Evolutionary conservation across 2,329 filamentous ascomycete species (phyloP), one percentile per base, ranked within the genome.

Genomic region (Monosporascus sp.): DNA sequence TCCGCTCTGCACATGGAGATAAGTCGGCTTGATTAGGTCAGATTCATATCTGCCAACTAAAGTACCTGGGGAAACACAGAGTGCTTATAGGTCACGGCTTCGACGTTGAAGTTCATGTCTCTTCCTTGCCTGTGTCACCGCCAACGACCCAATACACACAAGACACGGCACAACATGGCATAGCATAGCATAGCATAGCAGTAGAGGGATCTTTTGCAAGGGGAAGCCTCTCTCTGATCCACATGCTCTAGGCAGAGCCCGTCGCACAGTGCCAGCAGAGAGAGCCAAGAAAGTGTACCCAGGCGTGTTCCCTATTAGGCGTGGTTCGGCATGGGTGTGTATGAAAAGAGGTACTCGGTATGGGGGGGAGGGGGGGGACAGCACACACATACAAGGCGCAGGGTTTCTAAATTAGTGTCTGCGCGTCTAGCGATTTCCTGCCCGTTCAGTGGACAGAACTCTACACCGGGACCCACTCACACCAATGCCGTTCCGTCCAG

Each of bases 401-500:
- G 43, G 49, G 24, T n/a, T 46, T 56, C 53, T 57, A 16, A 60
- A 26, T 60, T 57, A 55, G 45, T 51, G 31, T 44, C 20, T 26
- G 41, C 41, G 41, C 41, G 20, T 17, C 41, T 44, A 26, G 41
- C 41, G 14, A 1, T 17, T 44, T 17, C 6, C 7, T 11, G 20
- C 41, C 20, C 20, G 3, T 14, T 44, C 20, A 44, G 20, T 24
- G 36, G 36, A 24, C 36, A 41, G n/a, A 16, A 17, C 17, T 16
- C 1, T 26, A 16, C 38, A 7, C 4, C 17, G 36, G 11, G 20
- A 4, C 4, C 36, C 36, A 37, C 19, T n/a, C 36, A 38, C 31
- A 37, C 38, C 2, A 19, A 55, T 59, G 58, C 57, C 50, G 56
- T 63, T 54, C 64, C 64, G 41, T 20, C 45, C 48, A 34, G 58